Evolutionary conservation across 345 rosid species (phyloP).

Genomic region (Brassica carinata): DNA sequence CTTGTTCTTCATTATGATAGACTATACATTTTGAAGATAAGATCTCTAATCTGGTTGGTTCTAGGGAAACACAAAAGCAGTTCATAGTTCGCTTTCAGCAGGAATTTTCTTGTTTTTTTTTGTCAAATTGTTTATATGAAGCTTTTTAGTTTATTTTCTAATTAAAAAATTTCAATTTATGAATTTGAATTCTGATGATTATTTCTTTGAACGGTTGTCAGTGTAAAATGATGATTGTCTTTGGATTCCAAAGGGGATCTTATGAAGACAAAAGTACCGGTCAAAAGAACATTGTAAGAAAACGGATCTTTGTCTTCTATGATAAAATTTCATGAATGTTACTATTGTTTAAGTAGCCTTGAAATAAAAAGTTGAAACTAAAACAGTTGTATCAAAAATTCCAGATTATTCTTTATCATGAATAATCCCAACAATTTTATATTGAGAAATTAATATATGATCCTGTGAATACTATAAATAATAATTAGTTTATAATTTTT

Average conservation of each 20-base stretch:
- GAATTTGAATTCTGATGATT: constrained; percentile 18
- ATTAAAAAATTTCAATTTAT: background rate
- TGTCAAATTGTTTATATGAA: background rate
- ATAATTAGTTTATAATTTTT: background rate
- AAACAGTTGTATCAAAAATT: background rate
- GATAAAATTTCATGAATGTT: constrained; percentile 11
- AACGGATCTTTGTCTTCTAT: constrained; percentile 27
- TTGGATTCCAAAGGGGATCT: constrained; percentile 46
- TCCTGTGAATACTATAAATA: background rate
- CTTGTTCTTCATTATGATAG: background rate
- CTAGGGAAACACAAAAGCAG: background rate
- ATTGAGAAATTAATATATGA: background rate
- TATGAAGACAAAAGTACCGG: constrained; percentile 39
- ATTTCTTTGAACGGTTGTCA: constrained; percentile 19
- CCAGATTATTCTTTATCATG: background rate
- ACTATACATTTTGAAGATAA: constrained; percentile 1
- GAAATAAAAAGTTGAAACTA: background rate
- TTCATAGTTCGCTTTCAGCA: constrained; percentile 10
- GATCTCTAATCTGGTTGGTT: background rate
- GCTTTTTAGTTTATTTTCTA: background rate
- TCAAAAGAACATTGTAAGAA: constrained; percentile 40
- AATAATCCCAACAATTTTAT: background rate
- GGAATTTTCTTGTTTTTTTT: background rate
- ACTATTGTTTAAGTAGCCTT: background rate
- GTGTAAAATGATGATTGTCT: constrained; percentile 39